Percentiles rank a stretch among this genome's conserved stretches.
These are phyloP conservation scores for Sechiopsis laciniata DNA, from an alignment of 306 rosid genomes.

Conservation along the genomic window DNA sequence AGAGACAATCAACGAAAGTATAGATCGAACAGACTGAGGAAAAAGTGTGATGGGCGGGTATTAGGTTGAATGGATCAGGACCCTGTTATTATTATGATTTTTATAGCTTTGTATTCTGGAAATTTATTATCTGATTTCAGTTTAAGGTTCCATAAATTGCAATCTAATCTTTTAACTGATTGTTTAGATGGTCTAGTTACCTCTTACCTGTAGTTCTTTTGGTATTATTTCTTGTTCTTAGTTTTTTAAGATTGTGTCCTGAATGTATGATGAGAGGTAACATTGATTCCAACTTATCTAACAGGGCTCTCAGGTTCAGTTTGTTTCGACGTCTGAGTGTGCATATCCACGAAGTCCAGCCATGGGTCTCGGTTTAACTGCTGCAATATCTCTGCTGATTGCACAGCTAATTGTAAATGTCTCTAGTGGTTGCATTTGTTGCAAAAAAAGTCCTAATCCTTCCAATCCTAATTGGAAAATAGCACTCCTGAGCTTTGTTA, in stretches of 20 bases:
- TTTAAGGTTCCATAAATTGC: not conserved
- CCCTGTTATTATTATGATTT: not conserved
- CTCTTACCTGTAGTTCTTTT: not conserved
- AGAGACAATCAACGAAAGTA: too few relatives aligned
- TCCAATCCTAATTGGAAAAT: constrained; percentile 59
- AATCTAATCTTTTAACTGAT: not conserved
- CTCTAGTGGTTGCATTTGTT: constrained; percentile 78
- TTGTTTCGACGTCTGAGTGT: constrained; percentile 40
- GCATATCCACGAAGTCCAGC: constrained; percentile 81
- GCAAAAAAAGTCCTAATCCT: constrained; percentile 48
- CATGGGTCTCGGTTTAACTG: constrained; percentile 72
- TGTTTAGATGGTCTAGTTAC: not conserved
- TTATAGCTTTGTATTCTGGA: not conserved
- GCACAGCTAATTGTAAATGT: constrained; percentile 64
- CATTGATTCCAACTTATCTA: constrained; percentile 16
- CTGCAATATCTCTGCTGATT: constrained; percentile 64
- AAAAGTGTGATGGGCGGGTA: too few relatives aligned
- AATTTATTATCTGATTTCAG: not conserved
- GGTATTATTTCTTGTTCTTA: not conserved
- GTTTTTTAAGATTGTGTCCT: not conserved
- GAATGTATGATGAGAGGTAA: constrained; percentile 1
- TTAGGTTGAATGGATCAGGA: too few relatives aligned
- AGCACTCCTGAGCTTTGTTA: constrained; percentile 64
- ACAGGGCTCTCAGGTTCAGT: constrained; percentile 63
- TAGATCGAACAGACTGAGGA: too few relatives aligned